Conservation (phyloP, 257 asterid species). For the Verbascum thapsus region DNA sequence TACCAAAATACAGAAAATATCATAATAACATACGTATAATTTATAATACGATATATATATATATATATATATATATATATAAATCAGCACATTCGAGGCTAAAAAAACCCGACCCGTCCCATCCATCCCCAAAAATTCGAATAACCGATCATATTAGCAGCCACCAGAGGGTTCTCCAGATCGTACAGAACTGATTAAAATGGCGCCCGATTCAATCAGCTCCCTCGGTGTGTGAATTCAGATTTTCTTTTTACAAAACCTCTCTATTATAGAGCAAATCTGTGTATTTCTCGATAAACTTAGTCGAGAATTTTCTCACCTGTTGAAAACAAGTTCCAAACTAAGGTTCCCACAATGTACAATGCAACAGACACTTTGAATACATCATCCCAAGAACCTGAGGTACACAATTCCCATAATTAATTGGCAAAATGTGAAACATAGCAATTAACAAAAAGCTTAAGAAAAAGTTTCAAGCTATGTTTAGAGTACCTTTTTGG, state of each 20-base stretch:
- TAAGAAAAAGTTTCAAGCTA: neutral
- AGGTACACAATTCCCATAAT: neutral
- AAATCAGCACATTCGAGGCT: neutral
- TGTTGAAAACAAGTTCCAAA: slow-evolving; percentile 83
- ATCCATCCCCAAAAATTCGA: no score
- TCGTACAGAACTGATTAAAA: no score
- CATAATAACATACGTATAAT: no score
- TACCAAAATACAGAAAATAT: no score
- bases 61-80: no score
- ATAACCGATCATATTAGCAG: no score
- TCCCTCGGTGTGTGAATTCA: neutral
- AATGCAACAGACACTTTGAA: slow-evolving; percentile 78
- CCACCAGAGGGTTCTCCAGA: no score
- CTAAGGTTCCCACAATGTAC: slow-evolving; percentile 82
- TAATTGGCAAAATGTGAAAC: neutral
- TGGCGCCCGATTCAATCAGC: neutral
- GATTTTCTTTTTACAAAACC: neutral
- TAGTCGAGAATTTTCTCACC: slow-evolving; percentile 85
- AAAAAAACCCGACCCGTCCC: no score
- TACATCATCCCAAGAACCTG: slow-evolving; percentile 98
- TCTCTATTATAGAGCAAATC: neutral
- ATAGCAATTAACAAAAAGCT: no score
- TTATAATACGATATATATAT: no score
- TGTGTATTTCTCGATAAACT: slow-evolving; percentile 15
- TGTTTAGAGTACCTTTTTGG: slow-evolving; percentile 64